Evolutionary conservation across 805 yeast genomes (phyloP), one percentile per base, ranked within the genome.

Genomic region (Pichia manshurica): DNA sequence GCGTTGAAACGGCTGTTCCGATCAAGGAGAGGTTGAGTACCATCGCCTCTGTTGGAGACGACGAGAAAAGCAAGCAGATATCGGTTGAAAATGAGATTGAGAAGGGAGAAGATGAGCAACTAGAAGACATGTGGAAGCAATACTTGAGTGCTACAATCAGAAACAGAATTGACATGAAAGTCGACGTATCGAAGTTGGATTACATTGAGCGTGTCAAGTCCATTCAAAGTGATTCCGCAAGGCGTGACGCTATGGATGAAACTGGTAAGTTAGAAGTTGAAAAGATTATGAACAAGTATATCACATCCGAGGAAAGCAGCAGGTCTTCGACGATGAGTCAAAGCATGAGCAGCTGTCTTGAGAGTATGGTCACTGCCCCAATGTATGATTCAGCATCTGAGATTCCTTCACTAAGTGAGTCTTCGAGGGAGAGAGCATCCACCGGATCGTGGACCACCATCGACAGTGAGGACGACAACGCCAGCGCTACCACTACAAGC

Each of bases 131-230:
- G 19, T 65, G 69, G 69, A 44, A 49, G 3, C 64, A 63, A 32
- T 61, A 58, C 45, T 36, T 65, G 36, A 58, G 56, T 43, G 46
- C 47, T 5, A 56, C 54, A 12, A 51, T 65, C 17, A 50, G 50
- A 20, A 58, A 55, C 39, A 56, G 68, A 34, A 56, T 65, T 29
- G 58, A 53, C 34, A 56, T 64, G 52, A 61, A 62, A 23, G 31
- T 63, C 12, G 66, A 62, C 37, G 48, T 63, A 34, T 50, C 48
- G 15, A 50, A 50, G 9, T 39, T 49, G 1, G 48, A 40, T n/a
- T 35, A 48, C 8, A 15, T 51, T 20, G 50, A 46, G 29, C 39
- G 51, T 29, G 45, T 44, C 2, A 44, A 45, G 37, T 43, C 50
- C 21, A 34, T 39, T 20, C 48, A 39, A 16, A 46, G 49, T 16